phyloP scores from a whole-genome alignment of 768 basidiomycete species.

The Lactifluus subvellereus region DNA sequence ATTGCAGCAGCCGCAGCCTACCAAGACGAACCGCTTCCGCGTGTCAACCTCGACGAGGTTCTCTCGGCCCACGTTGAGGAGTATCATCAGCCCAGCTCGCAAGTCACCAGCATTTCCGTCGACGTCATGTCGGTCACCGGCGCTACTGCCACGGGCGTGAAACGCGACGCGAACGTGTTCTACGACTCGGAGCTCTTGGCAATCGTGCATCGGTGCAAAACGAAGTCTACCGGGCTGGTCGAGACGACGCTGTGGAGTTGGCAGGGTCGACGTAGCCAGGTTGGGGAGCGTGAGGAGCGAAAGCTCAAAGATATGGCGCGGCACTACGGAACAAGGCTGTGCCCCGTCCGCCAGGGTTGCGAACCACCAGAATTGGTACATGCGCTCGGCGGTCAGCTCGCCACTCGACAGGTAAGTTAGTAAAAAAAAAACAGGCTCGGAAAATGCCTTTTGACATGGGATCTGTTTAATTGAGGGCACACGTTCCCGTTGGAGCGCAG shows the following conservation, averaged over 20 bases:
- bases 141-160: conserved; percentile 41
- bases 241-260: conserved; percentile 72
- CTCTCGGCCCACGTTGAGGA: conserved; percentile 29
- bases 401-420: conserved; percentile 60
- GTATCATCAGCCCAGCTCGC: conserved; percentile 30
- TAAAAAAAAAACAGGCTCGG: conserved; percentile 26
- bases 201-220: conserved; percentile 65
- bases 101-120: conserved; percentile 58
- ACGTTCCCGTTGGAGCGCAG: conserved; percentile 67
- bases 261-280: conserved; percentile 51
- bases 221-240: conserved; percentile 57
- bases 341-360: conserved; percentile 47
- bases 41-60: conserved; percentile 45
- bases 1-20: conserved; percentile 22
- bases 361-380: conserved; percentile 61
- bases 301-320: conserved; percentile 68
- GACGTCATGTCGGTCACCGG: conserved; percentile 61
- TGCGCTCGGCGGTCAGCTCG: conserved; percentile 62
- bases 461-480: conserved; percentile 43
- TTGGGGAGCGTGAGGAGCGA: conserved; percentile 55
- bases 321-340: conserved; percentile 56
- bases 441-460: conserved; percentile 1
- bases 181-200: conserved; percentile 69
- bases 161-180: conserved; percentile 48
- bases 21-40: conserved; percentile 41